Conservation (phyloP, 805 yeast species). For the Saturnispora saitoi region DNA sequence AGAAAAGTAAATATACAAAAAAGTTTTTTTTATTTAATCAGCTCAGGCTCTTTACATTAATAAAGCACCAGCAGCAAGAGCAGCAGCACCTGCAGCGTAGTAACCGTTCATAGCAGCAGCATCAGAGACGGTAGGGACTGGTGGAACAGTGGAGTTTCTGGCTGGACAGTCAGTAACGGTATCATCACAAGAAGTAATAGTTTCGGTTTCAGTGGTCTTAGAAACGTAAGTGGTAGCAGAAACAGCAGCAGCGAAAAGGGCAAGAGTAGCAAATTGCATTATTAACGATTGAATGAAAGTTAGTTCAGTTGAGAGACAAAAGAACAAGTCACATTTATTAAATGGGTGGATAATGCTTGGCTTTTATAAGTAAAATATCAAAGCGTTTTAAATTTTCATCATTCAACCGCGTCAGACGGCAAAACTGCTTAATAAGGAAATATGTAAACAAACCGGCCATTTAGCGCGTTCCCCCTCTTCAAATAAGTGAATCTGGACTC, state of each 20-base stretch:
- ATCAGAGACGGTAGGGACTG: slow-evolving; percentile 29
- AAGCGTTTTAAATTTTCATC: too few species aligned
- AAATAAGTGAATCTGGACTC: neutral
- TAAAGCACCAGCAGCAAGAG: slow-evolving; percentile 30
- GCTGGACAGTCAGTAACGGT: slow-evolving; percentile 30
- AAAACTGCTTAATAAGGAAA: neutral
- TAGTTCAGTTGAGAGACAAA: slow-evolving; percentile 7
- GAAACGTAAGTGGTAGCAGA: slow-evolving; percentile 23
- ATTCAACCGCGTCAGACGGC: neutral
- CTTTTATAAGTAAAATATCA: neutral
- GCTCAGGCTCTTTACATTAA: slow-evolving; percentile 20
- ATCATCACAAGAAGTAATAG: slow-evolving; percentile 32
- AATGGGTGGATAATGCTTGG: neutral
- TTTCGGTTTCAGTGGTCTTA: slow-evolving; percentile 30
- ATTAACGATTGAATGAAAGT: slow-evolving; percentile 21
- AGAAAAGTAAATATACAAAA: slow-evolving; percentile 1
- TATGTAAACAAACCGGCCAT: slow-evolving; percentile 2
- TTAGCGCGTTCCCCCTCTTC: neutral
- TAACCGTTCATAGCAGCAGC: slow-evolving; percentile 26
- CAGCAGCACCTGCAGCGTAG: slow-evolving; percentile 13
- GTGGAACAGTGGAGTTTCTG: slow-evolving; percentile 17
- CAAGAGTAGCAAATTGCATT: slow-evolving; percentile 41
- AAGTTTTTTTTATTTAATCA: neutral
- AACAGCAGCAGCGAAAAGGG: slow-evolving; percentile 29
- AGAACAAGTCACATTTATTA: neutral